Evolutionary conservation across 345 rosid species (phyloP).

Genomic region (Aquilaria sinensis): DNA sequence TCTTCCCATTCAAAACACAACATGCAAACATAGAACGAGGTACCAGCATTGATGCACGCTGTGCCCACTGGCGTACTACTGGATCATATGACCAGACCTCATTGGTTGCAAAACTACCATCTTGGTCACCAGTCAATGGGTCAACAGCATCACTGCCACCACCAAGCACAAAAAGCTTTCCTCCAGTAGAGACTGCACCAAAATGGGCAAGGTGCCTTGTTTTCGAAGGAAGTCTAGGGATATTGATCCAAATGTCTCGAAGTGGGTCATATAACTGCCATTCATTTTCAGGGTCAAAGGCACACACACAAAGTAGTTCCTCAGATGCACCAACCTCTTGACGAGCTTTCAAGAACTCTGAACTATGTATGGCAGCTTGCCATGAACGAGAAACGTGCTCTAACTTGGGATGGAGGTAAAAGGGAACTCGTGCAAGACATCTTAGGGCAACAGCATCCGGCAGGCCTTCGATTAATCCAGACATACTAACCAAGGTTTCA

Average conservation of each 20-base stretch:
- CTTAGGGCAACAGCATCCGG: slow-evolving; percentile 88
- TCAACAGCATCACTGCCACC: slow-evolving; percentile 97
- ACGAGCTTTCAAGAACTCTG: slow-evolving; percentile 71
- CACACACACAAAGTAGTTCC: slow-evolving; percentile 71
- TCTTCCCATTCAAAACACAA: slow-evolving; percentile 73
- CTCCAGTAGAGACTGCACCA: slow-evolving; percentile 58
- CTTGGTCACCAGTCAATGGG: slow-evolving; percentile 86
- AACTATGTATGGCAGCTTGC: slow-evolving; percentile 66
- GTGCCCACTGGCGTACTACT: slow-evolving; percentile 60
- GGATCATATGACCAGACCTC: slow-evolving; percentile 97
- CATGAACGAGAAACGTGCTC: slow-evolving; percentile 97
- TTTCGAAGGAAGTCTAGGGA: slow-evolving; percentile 83
- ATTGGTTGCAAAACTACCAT: slow-evolving; percentile 85
- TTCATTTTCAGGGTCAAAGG: slow-evolving; percentile 87
- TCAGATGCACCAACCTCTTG: slow-evolving; percentile 64
- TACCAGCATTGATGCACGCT: slow-evolving; percentile 70
- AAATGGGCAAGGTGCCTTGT: slow-evolving; percentile 84
- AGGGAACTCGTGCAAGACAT: slow-evolving; percentile 92
- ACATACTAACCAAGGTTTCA: slow-evolving; percentile 54
- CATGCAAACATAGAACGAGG: slow-evolving; percentile 98
- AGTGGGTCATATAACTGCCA: slow-evolving; percentile 95
- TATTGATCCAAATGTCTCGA: slow-evolving; percentile 78
- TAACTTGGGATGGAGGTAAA: slow-evolving; percentile 57
- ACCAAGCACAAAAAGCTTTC: slow-evolving; percentile 83
- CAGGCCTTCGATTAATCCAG: slow-evolving; percentile 87